Conservation (phyloP, 2,329 filamentous ascomycete species). For the Fusarium sp. region DNA sequence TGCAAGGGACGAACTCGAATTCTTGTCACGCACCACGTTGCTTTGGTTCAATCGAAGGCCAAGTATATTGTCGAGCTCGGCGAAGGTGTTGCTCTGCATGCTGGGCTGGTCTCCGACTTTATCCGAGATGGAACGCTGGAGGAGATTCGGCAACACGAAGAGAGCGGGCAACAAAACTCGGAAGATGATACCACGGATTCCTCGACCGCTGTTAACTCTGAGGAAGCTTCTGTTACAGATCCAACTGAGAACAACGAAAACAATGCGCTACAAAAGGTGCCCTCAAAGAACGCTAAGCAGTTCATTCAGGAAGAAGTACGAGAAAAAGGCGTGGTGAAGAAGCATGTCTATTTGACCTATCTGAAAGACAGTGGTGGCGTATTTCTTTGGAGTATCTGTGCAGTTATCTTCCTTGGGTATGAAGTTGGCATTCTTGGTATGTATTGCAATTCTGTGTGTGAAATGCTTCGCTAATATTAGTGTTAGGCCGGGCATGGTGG, state of each 20-base stretch:
- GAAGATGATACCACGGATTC: slow-evolving; percentile 59
- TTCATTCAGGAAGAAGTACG: slow-evolving; percentile 82
- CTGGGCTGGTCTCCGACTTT: slow-evolving; percentile 75
- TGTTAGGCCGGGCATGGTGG: slow-evolving; percentile 69
- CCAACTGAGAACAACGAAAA: slow-evolving; percentile 53
- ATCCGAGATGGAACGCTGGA: slow-evolving; percentile 66
- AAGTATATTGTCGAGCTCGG: slow-evolving; percentile 80
- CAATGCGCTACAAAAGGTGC: slow-evolving; percentile 59
- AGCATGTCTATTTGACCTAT: slow-evolving; percentile 74
- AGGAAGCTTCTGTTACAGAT: slow-evolving; percentile 57
- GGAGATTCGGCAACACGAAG: slow-evolving; percentile 67
- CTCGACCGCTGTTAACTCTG: slow-evolving; percentile 66
- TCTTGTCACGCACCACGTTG: slow-evolving; percentile 83
- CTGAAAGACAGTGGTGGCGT: slow-evolving; percentile 73
- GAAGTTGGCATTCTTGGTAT: slow-evolving; percentile 66
- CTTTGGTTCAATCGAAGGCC: slow-evolving; percentile 74
- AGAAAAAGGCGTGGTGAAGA: slow-evolving; percentile 76
- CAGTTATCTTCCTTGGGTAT: slow-evolving; percentile 65
- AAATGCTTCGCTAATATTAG: slow-evolving; percentile 5
- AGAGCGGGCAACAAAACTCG: slow-evolving; percentile 56
- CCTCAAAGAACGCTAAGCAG: slow-evolving; percentile 69
- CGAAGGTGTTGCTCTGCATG: slow-evolving; percentile 72
- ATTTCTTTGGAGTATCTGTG: slow-evolving; percentile 67
- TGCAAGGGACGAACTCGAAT: slow-evolving; percentile 78
- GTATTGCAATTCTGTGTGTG: slow-evolving; percentile 7